Base-by-base conservation (phyloP, 257 asterid species). In the Gynochthodes officinalis region DNA sequence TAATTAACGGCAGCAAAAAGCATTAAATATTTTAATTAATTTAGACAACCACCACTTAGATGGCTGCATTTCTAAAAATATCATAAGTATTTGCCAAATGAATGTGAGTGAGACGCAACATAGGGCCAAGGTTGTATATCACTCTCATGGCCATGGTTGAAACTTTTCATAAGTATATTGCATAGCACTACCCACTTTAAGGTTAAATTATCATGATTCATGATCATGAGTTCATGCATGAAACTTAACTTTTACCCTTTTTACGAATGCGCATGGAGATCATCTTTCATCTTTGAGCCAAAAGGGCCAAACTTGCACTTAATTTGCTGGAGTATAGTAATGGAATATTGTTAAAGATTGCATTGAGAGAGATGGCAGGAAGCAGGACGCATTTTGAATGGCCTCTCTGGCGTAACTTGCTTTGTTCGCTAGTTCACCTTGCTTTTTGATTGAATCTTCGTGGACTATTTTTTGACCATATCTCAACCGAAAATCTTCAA, bases 121-220 rank as follows among this genome's bases (percentile, higher is more conserved):
- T 61, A 46, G 30, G 61, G 76, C 76, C 76, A 61, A 19, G 21
- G 49, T 49, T 48, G 9, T 21, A 21, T 33, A 57, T 73, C 64
- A 30, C 32, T 62, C 15, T 63, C 64, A 37, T 16, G 42, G 52
- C 39, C 62, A 52, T n/a, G 30, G 10, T n/a, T 28, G 71, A 46
- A 7, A 16, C 19, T 16, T 35, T 33, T 27, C 13, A 8, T 64
- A 39, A 70, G 50, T 23, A 70, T 44, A 37, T 39, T 5, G 42
- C 65, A 32, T 50, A 44, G 27, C 44, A 25, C 18, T 44, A 33
- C 62, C 50, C 12, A 46, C n/a, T n/a, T n/a, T 46, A 46, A 46
- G 14, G 15, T 46, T 46, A 46, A 6, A n/a, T n/a, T n/a, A n/a
- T n/a, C n/a, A n/a, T n/a, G n/a, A n/a, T n/a, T 19, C 27, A 27